A percentile compares a stretch with the other conserved stretches of the same genome.
Conservation (phyloP, 306 rosid genomes). For the Dryas octopetala region DNA sequence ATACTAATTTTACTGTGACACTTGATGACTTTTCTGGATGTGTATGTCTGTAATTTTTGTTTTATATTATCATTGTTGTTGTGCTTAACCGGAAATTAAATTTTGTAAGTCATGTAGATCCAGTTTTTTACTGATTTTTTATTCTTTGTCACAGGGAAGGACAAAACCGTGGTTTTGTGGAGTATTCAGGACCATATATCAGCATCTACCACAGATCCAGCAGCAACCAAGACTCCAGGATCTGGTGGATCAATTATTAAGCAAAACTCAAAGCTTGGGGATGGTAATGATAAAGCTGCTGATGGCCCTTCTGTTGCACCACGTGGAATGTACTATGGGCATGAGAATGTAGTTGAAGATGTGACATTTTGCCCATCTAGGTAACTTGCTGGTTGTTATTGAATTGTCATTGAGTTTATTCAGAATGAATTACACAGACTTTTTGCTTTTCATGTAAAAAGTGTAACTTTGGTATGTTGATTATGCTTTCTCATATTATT, state of each 20-base stretch:
- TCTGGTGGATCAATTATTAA: conserved; percentile 78
- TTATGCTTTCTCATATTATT: neutral
- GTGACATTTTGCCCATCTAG: conserved; percentile 96
- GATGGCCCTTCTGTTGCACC: conserved; percentile 94
- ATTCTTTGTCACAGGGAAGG: conserved; percentile 67
- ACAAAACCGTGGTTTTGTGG: conserved; percentile 94
- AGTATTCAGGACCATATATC: conserved; percentile 95
- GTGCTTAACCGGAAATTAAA: neutral
- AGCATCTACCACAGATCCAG: conserved; percentile 60
- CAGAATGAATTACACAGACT: neutral
- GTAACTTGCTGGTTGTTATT: conserved; percentile 40
- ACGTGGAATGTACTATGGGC: conserved; percentile 87
- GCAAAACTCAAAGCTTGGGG: conserved; percentile 61
- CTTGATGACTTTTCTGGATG: neutral
- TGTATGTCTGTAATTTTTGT: neutral
- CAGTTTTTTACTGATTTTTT: neutral
- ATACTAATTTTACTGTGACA: neutral
- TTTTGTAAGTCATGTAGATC: neutral
- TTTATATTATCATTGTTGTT: neutral
- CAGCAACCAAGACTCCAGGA: conserved; percentile 46
- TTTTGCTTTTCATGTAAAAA: neutral
- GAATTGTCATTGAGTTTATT: neutral
- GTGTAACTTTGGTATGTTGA: neutral
- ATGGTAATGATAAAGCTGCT: conserved; percentile 63
- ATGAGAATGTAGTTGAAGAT: conserved; percentile 97